Evolutionary conservation across 2,329 filamentous ascomycete genomes (phyloP).

Genomic region (Ophiostoma perfectum): DNA sequence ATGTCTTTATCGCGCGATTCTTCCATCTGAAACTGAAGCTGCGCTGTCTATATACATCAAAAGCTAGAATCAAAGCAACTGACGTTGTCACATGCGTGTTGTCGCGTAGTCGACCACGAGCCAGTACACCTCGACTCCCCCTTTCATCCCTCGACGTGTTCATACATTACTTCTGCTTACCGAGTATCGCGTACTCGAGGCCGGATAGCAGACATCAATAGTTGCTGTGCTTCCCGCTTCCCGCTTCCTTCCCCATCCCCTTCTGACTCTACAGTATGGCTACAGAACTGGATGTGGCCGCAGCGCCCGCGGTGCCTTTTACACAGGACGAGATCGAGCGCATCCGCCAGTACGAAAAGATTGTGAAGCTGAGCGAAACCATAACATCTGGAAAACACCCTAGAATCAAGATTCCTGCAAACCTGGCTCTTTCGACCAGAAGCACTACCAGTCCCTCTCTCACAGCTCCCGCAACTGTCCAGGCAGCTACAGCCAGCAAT

Average conservation of each 20-base stretch:
- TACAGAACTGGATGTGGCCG: constrained; percentile 23
- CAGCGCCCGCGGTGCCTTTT: constrained; percentile 29
- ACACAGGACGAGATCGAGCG: constrained; percentile 49
- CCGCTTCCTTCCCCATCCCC: background rate
- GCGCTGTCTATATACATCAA: too few relatives aligned
- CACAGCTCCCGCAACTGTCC: background rate
- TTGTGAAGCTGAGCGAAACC: constrained; percentile 73
- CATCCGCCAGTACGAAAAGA: constrained; percentile 68
- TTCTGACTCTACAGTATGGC: constrained; percentile 24
- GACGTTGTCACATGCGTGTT: background rate
- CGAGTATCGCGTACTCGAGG: background rate
- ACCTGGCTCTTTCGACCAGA: background rate
- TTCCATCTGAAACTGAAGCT: too few relatives aligned
- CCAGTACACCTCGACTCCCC: background rate
- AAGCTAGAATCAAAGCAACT: background rate
- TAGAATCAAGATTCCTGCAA: constrained; percentile 50
- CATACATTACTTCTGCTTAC: background rate
- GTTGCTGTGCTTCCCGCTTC: background rate
- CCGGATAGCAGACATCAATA: background rate
- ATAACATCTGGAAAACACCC: constrained; percentile 72
- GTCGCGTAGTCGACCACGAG: constrained; percentile 14
- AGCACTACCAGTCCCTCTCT: background rate
- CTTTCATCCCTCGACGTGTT: background rate
- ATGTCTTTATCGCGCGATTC: background rate
- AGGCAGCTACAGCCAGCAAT: constrained; percentile 31